Base-by-base conservation (phyloP, 2,329 filamentous ascomycete species). In the Fusarium sp. region DNA sequence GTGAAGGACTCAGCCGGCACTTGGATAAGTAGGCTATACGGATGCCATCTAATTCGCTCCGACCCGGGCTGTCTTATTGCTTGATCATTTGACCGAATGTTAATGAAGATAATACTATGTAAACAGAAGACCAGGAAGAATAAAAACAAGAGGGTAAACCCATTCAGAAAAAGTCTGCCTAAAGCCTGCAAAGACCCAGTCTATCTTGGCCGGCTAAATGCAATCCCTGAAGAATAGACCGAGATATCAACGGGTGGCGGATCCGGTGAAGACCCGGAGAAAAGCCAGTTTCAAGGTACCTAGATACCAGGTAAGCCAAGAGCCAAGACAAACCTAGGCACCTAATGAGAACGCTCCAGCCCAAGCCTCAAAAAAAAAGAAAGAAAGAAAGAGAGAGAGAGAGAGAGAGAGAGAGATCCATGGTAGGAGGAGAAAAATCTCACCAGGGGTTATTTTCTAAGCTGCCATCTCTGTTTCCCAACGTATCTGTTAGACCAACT, bases 221-320 rank as follows among this genome's bases (percentile, higher is more conserved):
- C 46, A 76, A 65, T 53, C 54, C 49, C 64, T 71, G 57, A 37
- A 63, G 68, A 62, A 73, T 71, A 66, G 71, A 64, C 75, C 75
- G 73, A 77, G 71, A 77, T 76, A 77, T 73, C 61, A 60, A 77
- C 71, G 71, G 67, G 75, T 69, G 75, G 70, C 75, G 73, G 75
- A 74, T 59, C 71, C 67, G 64, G 71, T 60, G 54, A 75, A 70
- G 68, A 66, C 30, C 59, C 62, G 63, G 61, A 72, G 71, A 52
- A 74, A 61, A 61, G 52, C 64, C 47, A 67, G 56, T 64, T 46
- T 38, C 56, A 35, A 62, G 61, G 47, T 23, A 50, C n/a, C 30
- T 50, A 44, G 43, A 44, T 44, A 19, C 43, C 18, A 38, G 43
- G 68, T 50, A 43, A 61, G 66, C 49, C 49, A 56, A 71, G 52